phyloP scores from a whole-genome alignment of 2,329 filamentous ascomycete species.

The Ascochyta fabae region DNA sequence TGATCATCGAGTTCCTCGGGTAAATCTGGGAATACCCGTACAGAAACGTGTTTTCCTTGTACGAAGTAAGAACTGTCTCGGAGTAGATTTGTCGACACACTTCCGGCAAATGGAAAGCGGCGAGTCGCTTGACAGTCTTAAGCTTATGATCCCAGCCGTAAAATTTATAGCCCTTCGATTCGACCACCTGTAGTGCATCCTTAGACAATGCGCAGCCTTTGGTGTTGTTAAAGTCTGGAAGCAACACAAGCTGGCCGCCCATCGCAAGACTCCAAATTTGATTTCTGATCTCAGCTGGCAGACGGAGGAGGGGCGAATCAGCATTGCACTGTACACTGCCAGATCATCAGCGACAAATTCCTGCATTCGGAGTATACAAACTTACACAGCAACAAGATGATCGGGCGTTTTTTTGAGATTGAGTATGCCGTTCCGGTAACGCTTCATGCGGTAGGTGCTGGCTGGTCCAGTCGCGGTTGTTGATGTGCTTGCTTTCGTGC shows the following conservation, averaged over 20 bases:
- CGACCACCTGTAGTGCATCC: no score
- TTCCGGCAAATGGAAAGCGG: constrained; percentile 5
- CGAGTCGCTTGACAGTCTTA: not conserved
- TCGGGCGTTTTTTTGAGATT: not conserved
- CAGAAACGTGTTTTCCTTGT: not conserved
- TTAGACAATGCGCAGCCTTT: not conserved
- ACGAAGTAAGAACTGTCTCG: not conserved
- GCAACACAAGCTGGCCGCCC: not conserved
- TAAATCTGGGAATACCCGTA: accelerated
- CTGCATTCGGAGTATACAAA: not conserved
- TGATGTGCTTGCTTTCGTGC: no score
- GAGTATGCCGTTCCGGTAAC: not conserved
- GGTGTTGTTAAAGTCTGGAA: not conserved
- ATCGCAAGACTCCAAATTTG: not conserved
- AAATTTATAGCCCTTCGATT: no score
- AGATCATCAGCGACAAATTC: not conserved
- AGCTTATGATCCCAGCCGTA: no score
- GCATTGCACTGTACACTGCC: not conserved
- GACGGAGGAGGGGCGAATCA: not conserved
- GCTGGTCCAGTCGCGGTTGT: not conserved
- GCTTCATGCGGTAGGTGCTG: not conserved
- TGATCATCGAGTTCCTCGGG: not conserved
- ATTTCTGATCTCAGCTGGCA: constrained; percentile 5
- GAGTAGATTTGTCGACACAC: constrained; percentile 18
- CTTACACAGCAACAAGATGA: not conserved